Percentiles rank a stretch among this genome's conserved stretches.
phyloP scores from a whole-genome alignment of 176 grass and related monocot genomes.

The Cenchrus purpureus region DNA sequence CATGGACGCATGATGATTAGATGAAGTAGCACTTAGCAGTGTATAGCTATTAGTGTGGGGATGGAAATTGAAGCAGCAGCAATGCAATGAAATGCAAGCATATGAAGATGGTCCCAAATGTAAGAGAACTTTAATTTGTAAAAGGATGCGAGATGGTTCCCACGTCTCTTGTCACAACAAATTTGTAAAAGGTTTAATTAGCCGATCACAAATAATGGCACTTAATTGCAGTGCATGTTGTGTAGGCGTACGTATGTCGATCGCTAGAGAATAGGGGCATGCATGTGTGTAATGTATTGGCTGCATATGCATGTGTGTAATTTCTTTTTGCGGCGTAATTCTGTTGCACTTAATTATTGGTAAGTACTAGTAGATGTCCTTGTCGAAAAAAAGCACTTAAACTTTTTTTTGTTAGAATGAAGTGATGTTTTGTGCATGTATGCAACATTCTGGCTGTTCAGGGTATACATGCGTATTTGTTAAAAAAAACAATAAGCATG shows the following conservation, averaged over 20 bases:
- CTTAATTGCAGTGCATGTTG: conserved; percentile 9
- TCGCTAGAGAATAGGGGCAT: not conserved
- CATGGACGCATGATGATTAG: conserved; percentile 37
- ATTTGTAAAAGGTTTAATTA: conserved; percentile 30
- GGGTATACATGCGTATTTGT: not conserved
- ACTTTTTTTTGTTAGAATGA: not conserved
- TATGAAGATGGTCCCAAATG: conserved; percentile 37
- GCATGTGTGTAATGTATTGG: not conserved
- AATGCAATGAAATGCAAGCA: not conserved
- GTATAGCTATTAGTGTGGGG: conserved; percentile 48
- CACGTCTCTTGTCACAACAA: conserved; percentile 32
- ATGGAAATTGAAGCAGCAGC: conserved; percentile 22
- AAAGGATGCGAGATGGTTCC: conserved; percentile 20
- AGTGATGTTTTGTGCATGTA: not conserved
- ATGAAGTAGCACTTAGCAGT: conserved; percentile 14
- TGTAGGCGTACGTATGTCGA: not conserved
- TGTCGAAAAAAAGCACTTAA: too few relatives aligned
- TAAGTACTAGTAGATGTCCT: not conserved
- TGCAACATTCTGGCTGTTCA: too few relatives aligned
- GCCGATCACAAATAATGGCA: conserved; percentile 22
- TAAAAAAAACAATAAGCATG: not conserved
- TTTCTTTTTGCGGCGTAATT: not conserved
- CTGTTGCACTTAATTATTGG: not conserved
- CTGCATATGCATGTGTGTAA: not conserved
- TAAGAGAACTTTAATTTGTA: conserved; percentile 29